These are phyloP conservation scores for Cardamine chenopodiifolia DNA, from an alignment of 345 rosid genomes.

Conservation along the genomic window DNA sequence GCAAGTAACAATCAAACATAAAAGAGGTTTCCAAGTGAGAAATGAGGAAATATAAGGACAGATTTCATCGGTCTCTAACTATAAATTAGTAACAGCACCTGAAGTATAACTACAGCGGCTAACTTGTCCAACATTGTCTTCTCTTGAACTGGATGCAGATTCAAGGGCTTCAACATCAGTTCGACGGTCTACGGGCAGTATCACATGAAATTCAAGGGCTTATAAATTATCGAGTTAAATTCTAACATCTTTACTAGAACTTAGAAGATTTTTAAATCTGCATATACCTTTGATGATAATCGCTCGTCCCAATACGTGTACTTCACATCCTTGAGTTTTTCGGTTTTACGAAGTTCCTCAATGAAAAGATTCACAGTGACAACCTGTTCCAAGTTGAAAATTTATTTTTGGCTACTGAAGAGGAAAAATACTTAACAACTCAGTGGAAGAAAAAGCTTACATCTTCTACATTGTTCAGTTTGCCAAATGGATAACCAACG, in stretches of 20 bases:
- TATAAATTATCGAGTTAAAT: not conserved
- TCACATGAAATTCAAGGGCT: not conserved
- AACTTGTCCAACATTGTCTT: conserved; percentile 78
- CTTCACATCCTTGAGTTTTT: conserved; percentile 59
- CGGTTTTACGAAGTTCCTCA: conserved; percentile 61
- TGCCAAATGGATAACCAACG: conserved; percentile 69
- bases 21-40: not conserved
- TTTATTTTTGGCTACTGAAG: conserved; percentile 1
- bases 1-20: conserved; percentile 37
- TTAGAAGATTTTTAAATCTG: not conserved
- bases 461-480: conserved; percentile 38
- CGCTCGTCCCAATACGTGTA: conserved; percentile 81
- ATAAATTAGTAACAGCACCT: conserved; percentile 51
- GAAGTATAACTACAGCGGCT: conserved; percentile 91
- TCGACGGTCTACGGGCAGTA: conserved; percentile 58
- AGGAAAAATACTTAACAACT: conserved; percentile 1
- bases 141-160: conserved; percentile 54
- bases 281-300: conserved; percentile 71
- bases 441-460: conserved; percentile 45
- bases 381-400: conserved; percentile 48
- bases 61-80: not conserved
- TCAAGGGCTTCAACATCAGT: conserved; percentile 60
- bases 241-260: not conserved
- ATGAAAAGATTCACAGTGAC: conserved; percentile 60
- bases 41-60: not conserved